Percentiles rank a stretch among this genome's conserved stretches.
These are phyloP conservation scores for Elsinoe ampelina DNA, from an alignment of 2,329 filamentous ascomycete genomes.

Conservation along the genomic window DNA sequence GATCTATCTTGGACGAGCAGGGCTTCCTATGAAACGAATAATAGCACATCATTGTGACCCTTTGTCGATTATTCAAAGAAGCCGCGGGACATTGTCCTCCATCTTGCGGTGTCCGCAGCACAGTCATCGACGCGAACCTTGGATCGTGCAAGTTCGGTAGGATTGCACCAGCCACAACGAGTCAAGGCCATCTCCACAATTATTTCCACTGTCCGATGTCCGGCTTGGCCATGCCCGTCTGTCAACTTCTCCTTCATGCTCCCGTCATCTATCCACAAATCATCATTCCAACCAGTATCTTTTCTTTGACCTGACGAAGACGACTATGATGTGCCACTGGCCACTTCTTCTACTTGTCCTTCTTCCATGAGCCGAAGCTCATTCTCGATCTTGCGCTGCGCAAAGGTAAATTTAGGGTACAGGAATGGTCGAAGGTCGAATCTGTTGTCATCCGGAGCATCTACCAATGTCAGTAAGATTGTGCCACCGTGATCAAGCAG, in stretches of 20 bases:
- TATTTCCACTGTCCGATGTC: background rate
- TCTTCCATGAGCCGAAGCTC: constrained; percentile 37
- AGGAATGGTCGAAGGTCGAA: constrained; percentile 48
- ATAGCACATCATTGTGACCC: too few species aligned
- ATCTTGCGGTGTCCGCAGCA: background rate
- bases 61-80: background rate
- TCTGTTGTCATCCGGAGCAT: constrained; percentile 39
- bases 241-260: too few species aligned
- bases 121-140: background rate
- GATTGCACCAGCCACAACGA: constrained; percentile 1
- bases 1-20: too few species aligned
- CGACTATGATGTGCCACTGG: background rate
- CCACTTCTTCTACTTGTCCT: constrained; percentile 17
- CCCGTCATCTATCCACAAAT: too few species aligned
- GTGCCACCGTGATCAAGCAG: background rate
- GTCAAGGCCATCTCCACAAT: background rate
- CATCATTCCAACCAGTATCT: too few species aligned
- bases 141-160: background rate
- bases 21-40: too few species aligned
- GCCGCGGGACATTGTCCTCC: background rate
- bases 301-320: too few species aligned
- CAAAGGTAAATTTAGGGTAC: constrained; percentile 41
- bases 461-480: background rate
- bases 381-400: constrained; percentile 42
- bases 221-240: background rate